Base-by-base conservation (phyloP, 306 rosid genomes). In the Heteromeles arbutifolia region DNA sequence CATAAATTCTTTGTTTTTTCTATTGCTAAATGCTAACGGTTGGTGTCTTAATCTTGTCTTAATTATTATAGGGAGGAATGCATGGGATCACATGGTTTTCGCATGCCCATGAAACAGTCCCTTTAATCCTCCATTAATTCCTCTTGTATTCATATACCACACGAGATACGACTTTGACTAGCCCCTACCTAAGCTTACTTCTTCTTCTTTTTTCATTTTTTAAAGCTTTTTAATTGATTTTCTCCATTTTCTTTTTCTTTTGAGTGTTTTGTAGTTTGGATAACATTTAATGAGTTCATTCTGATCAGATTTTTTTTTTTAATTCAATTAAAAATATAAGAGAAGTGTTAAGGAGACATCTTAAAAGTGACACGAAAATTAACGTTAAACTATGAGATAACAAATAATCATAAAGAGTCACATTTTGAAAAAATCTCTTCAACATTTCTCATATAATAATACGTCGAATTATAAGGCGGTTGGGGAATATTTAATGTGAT, bases 81-180 rank as follows among this genome's bases (percentile, higher is more conserved):
- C 44, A 79, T 59, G 73, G 78, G 54, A 68, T 82, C 85, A 90
- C 87, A 78, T 81, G 89, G 83, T 65, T 39, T 34, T 77, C 26
- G 57, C 80, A 79, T 77, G 86, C 79, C 80, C 80, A 53, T 73
- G 68, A 81, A 81, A 68, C 83, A 69, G 83, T 34, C 78, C 41
- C 81, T 74, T 73, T 78, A 81, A 87, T 87, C 91, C 77, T 79
- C 87, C 91, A 82, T 82, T 77, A 85, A 79, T 70, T 84, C 86
- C 76, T 80, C 80, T 83, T 80, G 77, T 61, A 70, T 74, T 78
- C 85, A 84, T 63, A 59, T 83, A 65, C 67, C 52, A 65, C 34
- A 26, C 65, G 10, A 26, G 34, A 61, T 21, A 61, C 37, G 65
- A 82, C 88, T 86, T 91, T 87, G 92, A 89, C 92, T 15, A 6